Evolutionary conservation across 495 filamentous ascomycete species (phyloP).

Genomic region (Talaromyces borbonicus): DNA sequence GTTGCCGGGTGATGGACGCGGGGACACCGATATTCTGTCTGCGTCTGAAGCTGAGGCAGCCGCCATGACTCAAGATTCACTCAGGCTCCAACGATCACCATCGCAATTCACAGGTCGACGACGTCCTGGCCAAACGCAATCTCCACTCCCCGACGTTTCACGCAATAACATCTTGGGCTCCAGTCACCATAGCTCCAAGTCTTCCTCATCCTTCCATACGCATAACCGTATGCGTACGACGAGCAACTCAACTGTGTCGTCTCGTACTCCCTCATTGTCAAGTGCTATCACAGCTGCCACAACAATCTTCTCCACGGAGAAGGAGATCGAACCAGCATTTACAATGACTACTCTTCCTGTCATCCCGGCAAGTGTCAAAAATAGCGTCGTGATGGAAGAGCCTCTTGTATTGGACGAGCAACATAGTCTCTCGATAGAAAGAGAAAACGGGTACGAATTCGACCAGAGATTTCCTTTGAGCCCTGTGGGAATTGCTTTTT

Average conservation of each 20-base stretch:
- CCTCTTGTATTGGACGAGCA: conserved; percentile 15
- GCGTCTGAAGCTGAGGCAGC: neutral
- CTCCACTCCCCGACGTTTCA: conserved; percentile 16
- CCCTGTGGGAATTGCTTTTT: conserved; percentile 30
- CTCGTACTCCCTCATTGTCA: conserved; percentile 21
- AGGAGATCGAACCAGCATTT: conserved; percentile 6
- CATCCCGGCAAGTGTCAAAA: conserved; percentile 7
- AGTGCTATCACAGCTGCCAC: conserved; percentile 18
- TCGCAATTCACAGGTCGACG: neutral
- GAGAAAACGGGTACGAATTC: conserved; percentile 13
- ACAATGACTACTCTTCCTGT: conserved; percentile 1
- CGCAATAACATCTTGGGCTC: conserved; percentile 7
- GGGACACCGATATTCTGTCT: neutral
- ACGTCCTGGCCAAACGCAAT: neutral
- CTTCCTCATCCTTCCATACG: conserved; percentile 3
- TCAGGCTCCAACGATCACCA: neutral
- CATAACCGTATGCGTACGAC: conserved; percentile 29
- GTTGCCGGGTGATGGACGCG: neutral
- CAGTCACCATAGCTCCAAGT: conserved; percentile 4
- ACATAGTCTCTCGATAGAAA: conserved; percentile 12
- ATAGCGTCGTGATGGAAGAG: conserved; percentile 6
- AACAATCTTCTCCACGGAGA: conserved; percentile 19
- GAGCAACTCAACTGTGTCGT: conserved; percentile 31
- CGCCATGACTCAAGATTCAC: neutral
- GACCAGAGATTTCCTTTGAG: conserved; percentile 16